Evolutionary conservation across 2,329 filamentous ascomycete genomes (phyloP).

Genomic region (Colletotrichum euphorbiae): DNA sequence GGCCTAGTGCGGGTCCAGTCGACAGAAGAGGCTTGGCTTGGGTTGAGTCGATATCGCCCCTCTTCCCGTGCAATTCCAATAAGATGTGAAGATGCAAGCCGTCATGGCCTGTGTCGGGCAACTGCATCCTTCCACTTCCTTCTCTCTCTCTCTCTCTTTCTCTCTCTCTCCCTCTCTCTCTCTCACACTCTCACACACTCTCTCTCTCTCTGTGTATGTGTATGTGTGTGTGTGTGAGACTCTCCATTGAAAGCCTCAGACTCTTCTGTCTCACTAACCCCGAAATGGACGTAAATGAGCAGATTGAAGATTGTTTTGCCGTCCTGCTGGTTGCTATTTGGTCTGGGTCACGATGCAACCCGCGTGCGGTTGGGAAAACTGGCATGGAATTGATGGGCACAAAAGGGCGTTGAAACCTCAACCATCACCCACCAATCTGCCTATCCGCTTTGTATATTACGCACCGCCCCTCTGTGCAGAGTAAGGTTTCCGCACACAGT

Average conservation of each 20-base stretch:
- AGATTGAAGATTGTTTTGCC: neutral
- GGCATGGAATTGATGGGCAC: slow-evolving; percentile 4
- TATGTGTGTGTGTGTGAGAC: no score
- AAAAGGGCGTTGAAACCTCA: neutral
- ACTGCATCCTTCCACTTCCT: neutral
- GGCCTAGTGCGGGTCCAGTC: slow-evolving; percentile 32
- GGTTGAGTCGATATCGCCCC: slow-evolving; percentile 19
- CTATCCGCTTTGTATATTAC: neutral
- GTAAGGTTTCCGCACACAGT: no score
- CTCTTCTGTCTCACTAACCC: slow-evolving; percentile 4
- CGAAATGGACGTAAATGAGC: neutral
- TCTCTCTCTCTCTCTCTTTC: neutral
- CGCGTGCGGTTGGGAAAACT: neutral
- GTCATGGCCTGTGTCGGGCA: slow-evolving; percentile 12
- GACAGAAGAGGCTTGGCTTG: slow-evolving; percentile 33
- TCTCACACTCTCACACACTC: no score
- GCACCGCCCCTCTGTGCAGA: neutral
- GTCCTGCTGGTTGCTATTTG: neutral
- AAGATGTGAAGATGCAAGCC: slow-evolving; percentile 29
- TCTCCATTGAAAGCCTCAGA: neutral
- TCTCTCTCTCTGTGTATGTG: no score
- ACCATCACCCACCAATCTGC: slow-evolving; percentile 12
- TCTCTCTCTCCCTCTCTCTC: neutral
- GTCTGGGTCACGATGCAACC: neutral
- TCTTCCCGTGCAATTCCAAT: neutral